Conservation (phyloP, 1,139 yeast genomes). For the Sugiyamaella novakii region DNA sequence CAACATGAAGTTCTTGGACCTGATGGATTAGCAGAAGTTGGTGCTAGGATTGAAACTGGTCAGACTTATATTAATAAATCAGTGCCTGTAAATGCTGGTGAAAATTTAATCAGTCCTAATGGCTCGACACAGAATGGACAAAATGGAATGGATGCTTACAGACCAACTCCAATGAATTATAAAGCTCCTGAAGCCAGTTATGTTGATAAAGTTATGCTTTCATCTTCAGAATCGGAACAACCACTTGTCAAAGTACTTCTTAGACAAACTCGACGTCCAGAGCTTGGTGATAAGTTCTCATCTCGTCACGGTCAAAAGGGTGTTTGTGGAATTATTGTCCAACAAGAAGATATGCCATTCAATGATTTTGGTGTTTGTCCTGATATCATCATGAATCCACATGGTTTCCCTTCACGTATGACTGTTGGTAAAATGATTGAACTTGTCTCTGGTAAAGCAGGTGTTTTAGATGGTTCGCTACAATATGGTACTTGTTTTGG, state of each 20-base stretch:
- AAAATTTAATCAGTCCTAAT: conserved; percentile 58
- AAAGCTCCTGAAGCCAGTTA: conserved; percentile 95
- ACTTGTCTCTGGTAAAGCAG: conserved; percentile 94
- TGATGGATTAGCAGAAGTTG: conserved; percentile 97
- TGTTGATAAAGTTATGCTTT: conserved; percentile 96
- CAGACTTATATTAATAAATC: conserved; percentile 92
- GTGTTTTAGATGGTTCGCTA: conserved; percentile 85
- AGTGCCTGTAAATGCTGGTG: conserved; percentile 86
- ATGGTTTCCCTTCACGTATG: conserved; percentile 99
- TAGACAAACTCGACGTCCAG: conserved; percentile 97
- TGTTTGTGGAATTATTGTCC: conserved; percentile 96
- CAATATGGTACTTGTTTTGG: conserved; percentile 99
- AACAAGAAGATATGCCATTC: conserved; percentile 95
- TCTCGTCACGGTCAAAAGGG: conserved; percentile 99
- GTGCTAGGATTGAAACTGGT: conserved; percentile 85
- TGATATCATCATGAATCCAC: conserved; percentile 98
- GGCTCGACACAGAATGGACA: conserved; percentile 27
- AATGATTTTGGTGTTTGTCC: conserved; percentile 88
- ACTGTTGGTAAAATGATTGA: conserved; percentile 99
- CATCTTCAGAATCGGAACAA: conserved; percentile 93
- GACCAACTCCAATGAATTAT: conserved; percentile 89
- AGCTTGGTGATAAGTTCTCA: conserved; percentile 94
- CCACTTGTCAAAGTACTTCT: conserved; percentile 87
- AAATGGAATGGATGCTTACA: conserved; percentile 51
- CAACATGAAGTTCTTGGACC: conserved; percentile 87